Evolutionary conservation across 1,139 yeast genomes (phyloP), one percentile per base, ranked within the genome.

Genomic region (Taiozyma sp.): DNA sequence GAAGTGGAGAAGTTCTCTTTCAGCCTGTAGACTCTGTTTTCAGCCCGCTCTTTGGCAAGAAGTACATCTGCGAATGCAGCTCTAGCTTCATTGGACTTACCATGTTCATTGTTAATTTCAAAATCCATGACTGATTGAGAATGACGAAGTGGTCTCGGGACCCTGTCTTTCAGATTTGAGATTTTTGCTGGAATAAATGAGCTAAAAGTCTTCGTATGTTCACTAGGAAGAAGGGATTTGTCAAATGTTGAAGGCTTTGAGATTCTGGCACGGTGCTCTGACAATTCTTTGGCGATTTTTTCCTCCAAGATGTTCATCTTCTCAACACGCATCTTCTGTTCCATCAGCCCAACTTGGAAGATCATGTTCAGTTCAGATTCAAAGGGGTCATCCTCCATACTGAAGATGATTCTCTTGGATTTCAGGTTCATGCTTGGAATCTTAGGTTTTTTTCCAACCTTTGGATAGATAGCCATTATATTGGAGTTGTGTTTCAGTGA

Each of bases 331-430:
- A 78, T 74, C 52, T 79, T 72, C 63, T 88, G 96, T 62, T 90
- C 97, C 5, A 79, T 69, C 48, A 77, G 57, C 2, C 97, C 97
- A 36, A 89, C 76, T 62, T 87, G 93, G 66, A 80, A 88, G 28
- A 88, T 84, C 78, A 87, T 78, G 43, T 80, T 81, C 52, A 92
- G 69, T 59, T 90, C 86, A 2, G 86, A 70, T 67, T 92, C 99
- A 65, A 93, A 90, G 7, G 95, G 90, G 68, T 92, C 97, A 68
- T 91, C 97, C n/a, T 81, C 87, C 72, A 84, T 75, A 42, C 70
- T 66, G 53, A 84, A 78, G 1, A 78, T 59, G 32, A 81, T 58
- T 45, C 74, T 69, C 13, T 68, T 65, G 0, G 88, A 76, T 47
- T 64, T 73, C 22, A 84, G 45, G 12, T 69, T 71, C 13, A 83